Conservation (phyloP, 2,329 filamentous ascomycete species). For the Albifimbria verrucaria region DNA sequence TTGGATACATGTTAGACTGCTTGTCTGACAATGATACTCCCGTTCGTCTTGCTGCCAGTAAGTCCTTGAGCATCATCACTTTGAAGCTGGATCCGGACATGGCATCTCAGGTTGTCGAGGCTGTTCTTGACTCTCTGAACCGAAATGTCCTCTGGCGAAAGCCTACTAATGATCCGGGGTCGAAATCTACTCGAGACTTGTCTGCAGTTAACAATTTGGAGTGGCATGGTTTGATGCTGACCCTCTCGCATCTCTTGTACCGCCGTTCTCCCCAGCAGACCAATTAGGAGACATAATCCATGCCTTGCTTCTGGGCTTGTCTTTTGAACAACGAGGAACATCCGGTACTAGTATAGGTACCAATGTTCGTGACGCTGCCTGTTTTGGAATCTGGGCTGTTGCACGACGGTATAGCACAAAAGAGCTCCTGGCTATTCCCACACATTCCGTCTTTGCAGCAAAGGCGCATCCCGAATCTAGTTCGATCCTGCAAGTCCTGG, state of each 20-base stretch:
- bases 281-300: conserved; percentile 73
- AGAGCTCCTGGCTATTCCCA: conserved; percentile 67
- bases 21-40: conserved; percentile 87
- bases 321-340: conserved; percentile 83
- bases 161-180: conserved; percentile 27
- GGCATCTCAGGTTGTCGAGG: conserved; percentile 83
- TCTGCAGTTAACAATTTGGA: conserved; percentile 74
- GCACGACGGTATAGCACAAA: conserved; percentile 80
- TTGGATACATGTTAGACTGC: conserved; percentile 75
- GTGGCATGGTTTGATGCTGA: conserved; percentile 92
- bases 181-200: conserved; percentile 52
- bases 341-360: conserved; percentile 83
- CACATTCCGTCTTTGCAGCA: conserved; percentile 39
- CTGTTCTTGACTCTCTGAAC: conserved; percentile 69
- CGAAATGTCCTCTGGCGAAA: conserved; percentile 54
- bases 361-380: conserved; percentile 91
- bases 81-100: conserved; percentile 76
- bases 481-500: conserved; percentile 71
- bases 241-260: conserved; percentile 82
- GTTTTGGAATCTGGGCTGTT: conserved; percentile 93
- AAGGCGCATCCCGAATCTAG: conserved; percentile 29
- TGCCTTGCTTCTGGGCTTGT: conserved; percentile 73
- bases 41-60: conserved; percentile 86
- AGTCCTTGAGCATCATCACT: conserved; percentile 84
- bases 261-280: conserved; percentile 71